Evolutionary conservation across 345 rosid species (phyloP).

Genomic region (Eucalyptus brandiana): DNA sequence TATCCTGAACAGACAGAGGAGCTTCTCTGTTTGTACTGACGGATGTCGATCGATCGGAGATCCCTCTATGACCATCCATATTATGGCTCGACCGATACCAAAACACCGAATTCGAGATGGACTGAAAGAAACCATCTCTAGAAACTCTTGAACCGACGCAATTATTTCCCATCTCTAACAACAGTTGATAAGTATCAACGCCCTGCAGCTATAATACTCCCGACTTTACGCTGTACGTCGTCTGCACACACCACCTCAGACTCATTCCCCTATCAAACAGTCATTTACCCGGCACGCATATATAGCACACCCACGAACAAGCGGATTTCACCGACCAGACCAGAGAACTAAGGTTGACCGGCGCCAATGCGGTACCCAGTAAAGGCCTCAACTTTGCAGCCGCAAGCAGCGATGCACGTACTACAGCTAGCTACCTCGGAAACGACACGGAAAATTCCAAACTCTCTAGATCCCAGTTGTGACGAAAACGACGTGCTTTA

Average conservation of each 20-base stretch:
- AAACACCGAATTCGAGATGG: constrained; percentile 14
- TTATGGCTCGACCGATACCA: constrained; percentile 7
- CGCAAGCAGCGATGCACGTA: neutral
- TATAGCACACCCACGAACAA: neutral
- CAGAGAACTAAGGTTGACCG: neutral
- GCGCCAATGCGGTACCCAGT: neutral
- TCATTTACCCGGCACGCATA: neutral
- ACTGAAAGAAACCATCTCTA: constrained; percentile 4
- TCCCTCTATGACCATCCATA: neutral
- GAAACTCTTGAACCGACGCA: constrained; percentile 33
- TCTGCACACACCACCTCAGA: neutral
- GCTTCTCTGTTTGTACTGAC: neutral
- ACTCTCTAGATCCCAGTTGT: neutral
- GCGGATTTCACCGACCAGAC: neutral
- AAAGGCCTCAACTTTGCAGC: neutral
- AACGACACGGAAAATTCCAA: neutral
- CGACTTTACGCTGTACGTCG: neutral
- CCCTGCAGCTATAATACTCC: neutral
- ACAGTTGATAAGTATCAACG: neutral
- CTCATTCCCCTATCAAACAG: neutral
- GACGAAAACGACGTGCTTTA: neutral
- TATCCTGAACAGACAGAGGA: neutral
- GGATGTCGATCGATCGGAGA: neutral
- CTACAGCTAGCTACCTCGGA: neutral
- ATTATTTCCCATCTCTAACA: constrained; percentile 56